Conservation (phyloP, 2,329 filamentous ascomycete species). For the Ceratocystis eucalypticola region DNA sequence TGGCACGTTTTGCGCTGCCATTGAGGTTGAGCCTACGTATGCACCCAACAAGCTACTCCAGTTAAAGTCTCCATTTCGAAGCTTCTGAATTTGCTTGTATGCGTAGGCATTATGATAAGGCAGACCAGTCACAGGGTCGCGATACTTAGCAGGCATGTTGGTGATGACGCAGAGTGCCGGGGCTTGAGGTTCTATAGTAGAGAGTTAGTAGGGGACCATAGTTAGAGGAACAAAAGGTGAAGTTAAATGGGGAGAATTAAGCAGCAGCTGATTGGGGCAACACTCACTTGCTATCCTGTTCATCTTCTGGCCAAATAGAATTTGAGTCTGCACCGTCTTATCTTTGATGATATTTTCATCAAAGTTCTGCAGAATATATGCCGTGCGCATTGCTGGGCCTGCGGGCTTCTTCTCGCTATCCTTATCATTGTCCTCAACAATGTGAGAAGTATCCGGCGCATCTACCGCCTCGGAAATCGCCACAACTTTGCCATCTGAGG, state of each 20-base stretch:
- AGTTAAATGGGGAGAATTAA: not conserved
- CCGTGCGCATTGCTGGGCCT: conserved; percentile 37
- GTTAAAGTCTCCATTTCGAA: conserved; percentile 58
- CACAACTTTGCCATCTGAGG: not conserved
- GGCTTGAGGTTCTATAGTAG: conserved; percentile 35
- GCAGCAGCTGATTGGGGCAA: not conserved
- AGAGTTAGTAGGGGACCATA: not conserved
- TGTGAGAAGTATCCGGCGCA: not conserved
- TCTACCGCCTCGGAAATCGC: not conserved
- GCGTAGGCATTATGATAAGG: conserved; percentile 68
- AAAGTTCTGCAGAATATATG: conserved; percentile 48
- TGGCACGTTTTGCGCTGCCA: conserved; percentile 63
- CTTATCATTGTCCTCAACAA: not conserved
- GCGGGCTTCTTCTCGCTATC: conserved; percentile 16
- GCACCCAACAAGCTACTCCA: conserved; percentile 74
- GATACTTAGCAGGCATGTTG: conserved; percentile 64
- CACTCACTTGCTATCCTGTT: conserved; percentile 40
- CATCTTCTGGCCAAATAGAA: conserved; percentile 48
- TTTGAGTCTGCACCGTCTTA: conserved; percentile 42
- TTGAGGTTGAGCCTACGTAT: conserved; percentile 58
- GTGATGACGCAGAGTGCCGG: conserved; percentile 65
- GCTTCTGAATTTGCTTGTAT: conserved; percentile 66
- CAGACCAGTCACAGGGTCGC: conserved; percentile 72
- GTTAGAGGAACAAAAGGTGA: not conserved
- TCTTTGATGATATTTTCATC: conserved; percentile 43